phyloP scores from a whole-genome alignment of 208 protist species.

The Trypanosoma rangeli region DNA sequence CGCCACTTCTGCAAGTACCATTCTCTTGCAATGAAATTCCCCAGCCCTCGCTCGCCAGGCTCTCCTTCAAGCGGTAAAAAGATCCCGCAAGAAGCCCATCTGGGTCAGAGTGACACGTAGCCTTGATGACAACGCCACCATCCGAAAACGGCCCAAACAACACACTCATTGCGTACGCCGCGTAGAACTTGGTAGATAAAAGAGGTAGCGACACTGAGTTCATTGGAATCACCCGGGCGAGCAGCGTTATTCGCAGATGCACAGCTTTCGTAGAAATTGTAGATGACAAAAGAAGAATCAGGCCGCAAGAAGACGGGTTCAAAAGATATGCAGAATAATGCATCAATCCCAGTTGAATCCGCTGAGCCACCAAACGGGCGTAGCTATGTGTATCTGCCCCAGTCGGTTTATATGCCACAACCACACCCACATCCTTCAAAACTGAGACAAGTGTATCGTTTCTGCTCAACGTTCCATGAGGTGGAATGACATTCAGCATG shows the following conservation, averaged over 20 bases:
- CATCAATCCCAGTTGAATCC: conserved; percentile 3
- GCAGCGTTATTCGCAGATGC: conserved; percentile 29
- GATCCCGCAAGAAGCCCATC: conserved; percentile 33
- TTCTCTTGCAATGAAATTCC: conserved; percentile 29
- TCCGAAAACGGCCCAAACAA: conserved; percentile 3
- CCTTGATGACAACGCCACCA: conserved; percentile 18
- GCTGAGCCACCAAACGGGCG: conserved; percentile 25
- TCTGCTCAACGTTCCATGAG: conserved; percentile 6
- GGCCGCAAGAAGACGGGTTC: conserved; percentile 28
- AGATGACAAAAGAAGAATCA: conserved; percentile 20
- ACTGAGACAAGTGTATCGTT: conserved; percentile 25
- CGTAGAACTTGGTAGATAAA: conserved; percentile 52
- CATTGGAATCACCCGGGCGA: conserved; percentile 24
- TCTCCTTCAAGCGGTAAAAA: conserved; percentile 38
- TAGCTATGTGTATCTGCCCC: conserved; percentile 26
- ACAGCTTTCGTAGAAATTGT: conserved; percentile 33
- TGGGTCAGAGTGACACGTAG: conserved; percentile 24
- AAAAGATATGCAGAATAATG: conserved; percentile 31
- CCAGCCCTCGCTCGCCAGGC: conserved; percentile 63
- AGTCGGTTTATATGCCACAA: conserved; percentile 36
- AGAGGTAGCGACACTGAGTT: conserved; percentile 29
- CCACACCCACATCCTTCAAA: conserved; percentile 13
- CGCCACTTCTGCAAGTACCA: background rate
- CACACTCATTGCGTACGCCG: conserved; percentile 34
- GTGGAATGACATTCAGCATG: conserved; percentile 19